Conservation (phyloP, 805 yeast species). For the Starmerella sirachaensis region DNA sequence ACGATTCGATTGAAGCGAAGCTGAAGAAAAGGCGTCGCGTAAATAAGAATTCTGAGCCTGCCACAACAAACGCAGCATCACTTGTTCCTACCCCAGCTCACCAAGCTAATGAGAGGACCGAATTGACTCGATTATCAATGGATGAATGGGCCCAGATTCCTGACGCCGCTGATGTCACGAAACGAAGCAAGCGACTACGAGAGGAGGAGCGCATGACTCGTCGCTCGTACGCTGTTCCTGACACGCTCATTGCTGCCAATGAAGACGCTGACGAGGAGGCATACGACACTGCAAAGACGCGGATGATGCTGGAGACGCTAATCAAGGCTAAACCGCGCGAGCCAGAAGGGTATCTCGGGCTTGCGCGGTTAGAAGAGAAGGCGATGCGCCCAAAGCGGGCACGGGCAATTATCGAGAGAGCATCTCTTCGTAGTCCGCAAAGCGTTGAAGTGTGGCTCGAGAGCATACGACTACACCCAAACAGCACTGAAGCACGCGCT, state of each 20-base stretch:
- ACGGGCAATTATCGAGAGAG: slow-evolving; percentile 51
- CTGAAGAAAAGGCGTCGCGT: not conserved
- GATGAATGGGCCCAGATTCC: slow-evolving; percentile 78
- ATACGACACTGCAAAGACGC: slow-evolving; percentile 42
- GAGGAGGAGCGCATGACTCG: slow-evolving; percentile 48
- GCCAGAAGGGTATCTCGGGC: slow-evolving; percentile 75
- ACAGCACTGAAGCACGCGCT: slow-evolving; percentile 35
- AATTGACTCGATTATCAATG: slow-evolving; percentile 43
- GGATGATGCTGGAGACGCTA: slow-evolving; percentile 51
- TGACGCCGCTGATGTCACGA: slow-evolving; percentile 78
- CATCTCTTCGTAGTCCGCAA: slow-evolving; percentile 54
- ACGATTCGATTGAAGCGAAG: slow-evolving; percentile 10
- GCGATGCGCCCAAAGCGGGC: slow-evolving; percentile 49
- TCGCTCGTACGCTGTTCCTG: slow-evolving; percentile 76
- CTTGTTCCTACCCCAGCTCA: too few relatives aligned
- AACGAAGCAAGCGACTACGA: slow-evolving; percentile 61
- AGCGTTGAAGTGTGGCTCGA: slow-evolving; percentile 77
- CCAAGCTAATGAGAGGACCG: slow-evolving; percentile 22
- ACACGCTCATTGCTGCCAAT: slow-evolving; percentile 37
- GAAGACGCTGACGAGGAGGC: slow-evolving; percentile 37
- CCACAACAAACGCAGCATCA: not conserved
- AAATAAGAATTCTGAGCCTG: not conserved
- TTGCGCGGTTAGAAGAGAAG: slow-evolving; percentile 65
- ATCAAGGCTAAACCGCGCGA: slow-evolving; percentile 61
- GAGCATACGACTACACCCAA: slow-evolving; percentile 48